These are phyloP conservation scores for Pichia insulana DNA, from an alignment of 805 yeast genomes.

Conservation along the genomic window DNA sequence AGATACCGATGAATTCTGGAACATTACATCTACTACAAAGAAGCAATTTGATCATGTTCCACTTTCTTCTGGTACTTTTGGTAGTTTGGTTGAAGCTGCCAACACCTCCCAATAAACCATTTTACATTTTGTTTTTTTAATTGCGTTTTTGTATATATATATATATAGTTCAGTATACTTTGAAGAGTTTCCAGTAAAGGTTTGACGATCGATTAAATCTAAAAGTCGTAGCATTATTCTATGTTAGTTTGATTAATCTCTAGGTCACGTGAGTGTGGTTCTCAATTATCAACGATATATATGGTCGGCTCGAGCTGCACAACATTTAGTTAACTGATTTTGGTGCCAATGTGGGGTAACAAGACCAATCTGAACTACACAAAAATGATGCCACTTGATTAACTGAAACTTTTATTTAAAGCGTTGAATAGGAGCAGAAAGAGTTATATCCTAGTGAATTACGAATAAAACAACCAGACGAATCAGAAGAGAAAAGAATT, in stretches of 20 bases:
- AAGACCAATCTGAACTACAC: too few species aligned
- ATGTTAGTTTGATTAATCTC: too few species aligned
- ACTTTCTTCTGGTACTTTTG: slow-evolving; percentile 19
- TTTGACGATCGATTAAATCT: too few species aligned
- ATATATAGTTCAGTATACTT: too few species aligned
- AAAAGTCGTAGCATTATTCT: too few species aligned
- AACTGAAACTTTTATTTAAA: too few species aligned
- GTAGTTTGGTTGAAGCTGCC: slow-evolving; percentile 18
- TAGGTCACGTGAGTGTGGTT: neutral
- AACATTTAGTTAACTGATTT: too few species aligned
- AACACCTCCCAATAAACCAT: slow-evolving; percentile 18
- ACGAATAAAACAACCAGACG: too few species aligned
- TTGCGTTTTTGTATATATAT: neutral
- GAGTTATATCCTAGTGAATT: neutral
- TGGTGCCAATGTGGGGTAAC: too few species aligned
- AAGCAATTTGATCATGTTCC: slow-evolving; percentile 7
- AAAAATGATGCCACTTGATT: too few species aligned
- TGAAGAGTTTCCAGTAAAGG: too few species aligned
- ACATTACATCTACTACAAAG: slow-evolving; percentile 4
- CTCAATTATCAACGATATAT: neutral
- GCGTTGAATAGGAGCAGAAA: too few species aligned
- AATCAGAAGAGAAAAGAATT: neutral
- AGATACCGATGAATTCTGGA: slow-evolving; percentile 13
- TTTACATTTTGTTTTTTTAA: neutral
- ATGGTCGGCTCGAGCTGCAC: neutral